These are phyloP conservation scores for Xylariales sp. DNA, from an alignment of 2,329 filamentous ascomycete genomes.

Conservation along the genomic window DNA sequence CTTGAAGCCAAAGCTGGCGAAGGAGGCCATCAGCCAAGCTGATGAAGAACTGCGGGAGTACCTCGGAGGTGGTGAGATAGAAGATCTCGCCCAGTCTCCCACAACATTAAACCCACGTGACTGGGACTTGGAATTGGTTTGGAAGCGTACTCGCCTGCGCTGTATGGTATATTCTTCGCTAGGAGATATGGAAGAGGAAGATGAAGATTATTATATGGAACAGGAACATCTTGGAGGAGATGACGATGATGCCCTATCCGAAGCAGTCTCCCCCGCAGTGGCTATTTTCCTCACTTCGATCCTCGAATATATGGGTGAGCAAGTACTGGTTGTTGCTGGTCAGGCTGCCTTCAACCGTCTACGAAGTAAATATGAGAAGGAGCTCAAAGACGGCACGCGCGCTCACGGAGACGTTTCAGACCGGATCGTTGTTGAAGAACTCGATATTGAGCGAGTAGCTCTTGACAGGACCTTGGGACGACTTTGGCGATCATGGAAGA, in stretches of 20 bases:
- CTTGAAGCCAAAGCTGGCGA: constrained; percentile 83
- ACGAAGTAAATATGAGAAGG: constrained; percentile 53
- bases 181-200: constrained; percentile 95
- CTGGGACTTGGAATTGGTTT: constrained; percentile 89
- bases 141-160: constrained; percentile 87
- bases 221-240: constrained; percentile 67
- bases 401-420: constrained; percentile 49
- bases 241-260: constrained; percentile 53
- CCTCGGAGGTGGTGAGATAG: constrained; percentile 72
- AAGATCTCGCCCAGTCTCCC: constrained; percentile 58
- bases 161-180: constrained; percentile 99
- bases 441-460: constrained; percentile 89
- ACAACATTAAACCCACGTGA: constrained; percentile 48
- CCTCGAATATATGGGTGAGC: constrained; percentile 89
- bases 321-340: constrained; percentile 80
- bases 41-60: constrained; percentile 88
- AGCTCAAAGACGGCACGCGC: constrained; percentile 47
- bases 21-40: constrained; percentile 75
- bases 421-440: constrained; percentile 78
- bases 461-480: constrained; percentile 84
- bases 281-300: constrained; percentile 96
- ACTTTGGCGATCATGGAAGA: constrained; percentile 94
- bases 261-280: constrained; percentile 79
- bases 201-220: constrained; percentile 85
- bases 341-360: constrained; percentile 75